Percentiles rank a stretch among this genome's conserved stretches.
These are phyloP conservation scores for Albophoma yamanashiensis DNA, from an alignment of 2,329 filamentous ascomycete species.

Conservation along the genomic window DNA sequence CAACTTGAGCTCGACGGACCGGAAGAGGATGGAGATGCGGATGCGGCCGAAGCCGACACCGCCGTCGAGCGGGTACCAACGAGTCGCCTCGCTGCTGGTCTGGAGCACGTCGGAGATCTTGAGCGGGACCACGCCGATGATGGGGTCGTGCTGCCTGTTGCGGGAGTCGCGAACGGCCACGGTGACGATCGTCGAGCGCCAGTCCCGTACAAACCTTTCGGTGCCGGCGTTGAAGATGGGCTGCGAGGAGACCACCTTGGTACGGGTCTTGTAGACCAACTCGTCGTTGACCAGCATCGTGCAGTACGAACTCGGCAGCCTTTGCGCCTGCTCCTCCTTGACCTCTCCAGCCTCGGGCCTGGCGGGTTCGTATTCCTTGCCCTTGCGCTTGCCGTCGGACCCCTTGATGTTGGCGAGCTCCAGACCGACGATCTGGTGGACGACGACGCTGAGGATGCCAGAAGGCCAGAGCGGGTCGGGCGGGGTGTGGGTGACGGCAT, in stretches of 20 bases:
- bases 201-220: slow-evolving; percentile 86
- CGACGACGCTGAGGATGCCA: slow-evolving; percentile 72
- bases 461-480: slow-evolving; percentile 95
- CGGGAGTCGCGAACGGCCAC: slow-evolving; percentile 81
- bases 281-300: slow-evolving; percentile 87
- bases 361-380: slow-evolving; percentile 81
- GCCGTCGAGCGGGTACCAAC: slow-evolving; percentile 95
- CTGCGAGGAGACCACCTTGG: slow-evolving; percentile 87
- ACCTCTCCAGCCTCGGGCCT: slow-evolving; percentile 71
- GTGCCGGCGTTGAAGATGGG: slow-evolving; percentile 97
- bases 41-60: slow-evolving; percentile 87
- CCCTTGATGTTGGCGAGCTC: slow-evolving; percentile 89
- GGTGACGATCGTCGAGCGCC: slow-evolving; percentile 78
- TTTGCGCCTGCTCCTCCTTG: slow-evolving; percentile 71
- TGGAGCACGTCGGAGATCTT: slow-evolving; percentile 82
- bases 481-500: slow-evolving; percentile 80
- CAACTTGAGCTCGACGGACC: slow-evolving; percentile 75
- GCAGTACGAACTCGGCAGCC: slow-evolving; percentile 85
- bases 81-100: slow-evolving; percentile 72
- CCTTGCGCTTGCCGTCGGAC: slow-evolving; percentile 68
- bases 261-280: slow-evolving; percentile 83
- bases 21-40: slow-evolving; percentile 81
- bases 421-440: slow-evolving; percentile 92
- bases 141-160: slow-evolving; percentile 86
- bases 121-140: slow-evolving; percentile 83